Evolutionary conservation across 129 eudicot species (phyloP).

Genomic region (Deinandra increscens): DNA sequence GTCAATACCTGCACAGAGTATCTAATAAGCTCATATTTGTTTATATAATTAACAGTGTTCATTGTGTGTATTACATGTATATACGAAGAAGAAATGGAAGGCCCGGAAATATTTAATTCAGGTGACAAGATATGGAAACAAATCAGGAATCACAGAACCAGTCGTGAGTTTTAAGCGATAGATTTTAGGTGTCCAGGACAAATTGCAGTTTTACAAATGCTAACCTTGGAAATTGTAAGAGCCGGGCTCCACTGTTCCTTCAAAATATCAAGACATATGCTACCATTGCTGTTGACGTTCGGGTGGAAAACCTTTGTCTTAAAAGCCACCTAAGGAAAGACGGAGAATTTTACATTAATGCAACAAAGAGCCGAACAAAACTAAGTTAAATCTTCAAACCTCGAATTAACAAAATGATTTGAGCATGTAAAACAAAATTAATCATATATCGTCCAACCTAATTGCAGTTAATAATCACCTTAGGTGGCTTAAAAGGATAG

Average conservation of each 20-base stretch:
- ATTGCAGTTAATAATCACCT: constrained; percentile 39
- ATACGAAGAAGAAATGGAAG: not conserved
- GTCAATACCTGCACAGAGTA: not conserved
- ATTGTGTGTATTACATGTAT: not conserved
- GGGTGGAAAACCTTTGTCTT: constrained; percentile 58
- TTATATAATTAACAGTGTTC: not conserved
- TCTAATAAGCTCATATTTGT: not conserved
- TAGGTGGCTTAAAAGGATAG: constrained; percentile 77
- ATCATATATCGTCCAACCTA: not conserved
- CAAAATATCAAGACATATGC: constrained; percentile 60
- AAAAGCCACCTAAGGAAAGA: constrained; percentile 49
- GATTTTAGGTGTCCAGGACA: not conserved
- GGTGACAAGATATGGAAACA: not conserved
- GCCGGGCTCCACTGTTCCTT: constrained; percentile 73
- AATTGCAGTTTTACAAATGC: not conserved
- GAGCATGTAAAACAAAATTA: not conserved
- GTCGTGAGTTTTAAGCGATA: not conserved
- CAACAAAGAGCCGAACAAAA: not conserved
- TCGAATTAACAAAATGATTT: not conserved
- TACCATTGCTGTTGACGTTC: constrained; percentile 57
- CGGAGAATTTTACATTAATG: not conserved
- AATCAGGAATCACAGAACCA: not conserved
- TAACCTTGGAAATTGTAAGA: constrained; percentile 66
- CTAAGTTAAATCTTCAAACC: not conserved
- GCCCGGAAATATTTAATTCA: not conserved